phyloP scores from a whole-genome alignment of 345 rosid species.

The Rhizophora mangle region DNA sequence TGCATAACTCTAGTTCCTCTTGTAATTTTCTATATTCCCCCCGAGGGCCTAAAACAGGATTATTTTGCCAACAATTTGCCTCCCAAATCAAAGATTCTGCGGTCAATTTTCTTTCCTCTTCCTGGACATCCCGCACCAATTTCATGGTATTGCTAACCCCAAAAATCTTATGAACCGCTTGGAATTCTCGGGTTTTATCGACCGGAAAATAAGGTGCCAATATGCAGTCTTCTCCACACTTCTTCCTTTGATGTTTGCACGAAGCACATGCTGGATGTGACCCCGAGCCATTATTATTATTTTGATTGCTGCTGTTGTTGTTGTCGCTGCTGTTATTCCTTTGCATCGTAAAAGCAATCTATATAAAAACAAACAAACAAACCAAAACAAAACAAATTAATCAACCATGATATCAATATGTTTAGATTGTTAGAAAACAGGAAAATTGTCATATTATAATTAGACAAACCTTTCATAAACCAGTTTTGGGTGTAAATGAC shows the following conservation, averaged over 20 bases:
- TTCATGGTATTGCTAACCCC: slow-evolving; percentile 59
- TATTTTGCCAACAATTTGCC: slow-evolving; percentile 61
- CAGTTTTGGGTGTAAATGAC: slow-evolving; percentile 2
- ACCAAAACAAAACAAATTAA: neutral
- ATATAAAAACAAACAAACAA: neutral
- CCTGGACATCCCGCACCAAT: slow-evolving; percentile 39
- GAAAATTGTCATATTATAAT: neutral
- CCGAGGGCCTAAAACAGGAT: slow-evolving; percentile 55
- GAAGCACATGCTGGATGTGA: slow-evolving; percentile 56
- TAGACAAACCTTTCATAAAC: slow-evolving; percentile 7
- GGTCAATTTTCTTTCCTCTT: slow-evolving; percentile 42
- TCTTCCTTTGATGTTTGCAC: slow-evolving; percentile 65
- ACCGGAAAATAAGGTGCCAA: slow-evolving; percentile 54
- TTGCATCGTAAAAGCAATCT: slow-evolving; percentile 25
- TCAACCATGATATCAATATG: neutral
- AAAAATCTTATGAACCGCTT: slow-evolving; percentile 48
- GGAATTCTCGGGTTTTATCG: slow-evolving; percentile 36
- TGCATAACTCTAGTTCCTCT: slow-evolving; percentile 54
- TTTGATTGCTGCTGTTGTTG: neutral
- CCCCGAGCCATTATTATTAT: slow-evolving; percentile 6
- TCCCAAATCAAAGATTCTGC: slow-evolving; percentile 82
- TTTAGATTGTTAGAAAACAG: neutral
- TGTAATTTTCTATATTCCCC: slow-evolving; percentile 53
- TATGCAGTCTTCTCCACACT: slow-evolving; percentile 45
- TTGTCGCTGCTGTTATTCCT: slow-evolving; percentile 6